Evolutionary conservation across 441 rosid species (phyloP), one percentile per base, ranked within the genome.

Genomic region (Pelargonium fulgidum): DNA sequence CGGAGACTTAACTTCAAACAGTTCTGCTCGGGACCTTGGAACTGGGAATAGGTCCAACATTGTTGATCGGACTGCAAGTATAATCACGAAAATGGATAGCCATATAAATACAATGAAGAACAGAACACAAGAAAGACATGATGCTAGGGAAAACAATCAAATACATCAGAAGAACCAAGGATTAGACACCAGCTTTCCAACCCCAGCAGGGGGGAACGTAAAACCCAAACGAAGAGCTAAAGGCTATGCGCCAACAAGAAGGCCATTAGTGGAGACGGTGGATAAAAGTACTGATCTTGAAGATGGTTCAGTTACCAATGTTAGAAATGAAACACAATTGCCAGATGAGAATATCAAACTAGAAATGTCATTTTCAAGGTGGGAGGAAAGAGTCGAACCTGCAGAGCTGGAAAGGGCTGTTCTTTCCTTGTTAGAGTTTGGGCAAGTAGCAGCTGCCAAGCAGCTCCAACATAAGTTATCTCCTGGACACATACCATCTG

Each of bases 371-470:
- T 83, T 90, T 68, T 91, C 97, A 56, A 95, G 86, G 75, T 95
- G 99, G 97, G 98, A 89, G 82, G 99, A 95, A 79, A 82, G 90
- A 77, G 85, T 95, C 71, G 97, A 86, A 73, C 85, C 90, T 62
- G 93, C 82, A 44, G 99, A 92, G 79, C 77, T 89, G 80, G 98
- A 95, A 82, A 88, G 92, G 70, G 99, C 98, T 70, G 98, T 92
- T 78, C 89, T 95, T 45, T 90, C 94, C 67, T 82, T 95, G 39
- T 77, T 95, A 79, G 99, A 95, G 82, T 90, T 92, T 81, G 99
- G 98, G 75, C 98, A 92, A 82, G 86, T 88, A 75, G 72, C 90
- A 72, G 99, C 99, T 79, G 93, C 98, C 64, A 95, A 90, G 85
- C 97, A 95, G 82, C 97, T 95, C 68, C 99, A 95, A 70, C 82